Base-by-base conservation (phyloP, 345 rosid species). In the Pseudoturritis turrita region DNA sequence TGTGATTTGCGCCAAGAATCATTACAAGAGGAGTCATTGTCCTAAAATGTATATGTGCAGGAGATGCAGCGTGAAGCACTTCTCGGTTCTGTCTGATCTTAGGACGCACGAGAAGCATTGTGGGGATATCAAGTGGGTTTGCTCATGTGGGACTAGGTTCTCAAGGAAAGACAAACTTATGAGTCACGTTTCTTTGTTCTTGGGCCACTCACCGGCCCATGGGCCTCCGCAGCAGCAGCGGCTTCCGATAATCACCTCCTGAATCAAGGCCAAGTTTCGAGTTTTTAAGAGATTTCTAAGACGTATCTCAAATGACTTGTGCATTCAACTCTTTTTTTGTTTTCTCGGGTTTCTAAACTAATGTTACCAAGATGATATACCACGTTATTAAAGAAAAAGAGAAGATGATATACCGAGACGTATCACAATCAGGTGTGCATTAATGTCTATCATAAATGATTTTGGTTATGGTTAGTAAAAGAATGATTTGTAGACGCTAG, bases 61-160 rank as follows among this genome's bases (percentile, higher is more conserved):
- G 83, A 76, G 91, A 22, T 90, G 98, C 63, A 80, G 81, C 12
- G 81, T 73, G 85, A 92, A 92, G 82, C 85, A 87, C 7, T 92
- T 92, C 77, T 90, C 96, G 29, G 93, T 92, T 77, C 71, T 90
- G 72, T 92, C 96, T 14, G 98, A 92, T 78, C 80, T 92, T 1
- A 79, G 93, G 80, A 92, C 98, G 28, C 98, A 92, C 77, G 98
- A 92, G 79, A 92, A 92, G 81, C 96, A 92, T 62, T 92, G 98
- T 65, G 93, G 95, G 4, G 80, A 89, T 68, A 25, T 71, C 7
- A 88, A 82, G 59, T 92, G 98, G 96, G 86, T 68, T 71, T 92
- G 98, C 52, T 92, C 93, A 7, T 92, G 98, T 67, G 98, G 98
- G 4, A 90, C 96, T 26, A 87, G 81, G 0, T 90, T 92, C 71